Conservation (phyloP, 176 grass and related monocot species). For the Oryza officinalis region DNA sequence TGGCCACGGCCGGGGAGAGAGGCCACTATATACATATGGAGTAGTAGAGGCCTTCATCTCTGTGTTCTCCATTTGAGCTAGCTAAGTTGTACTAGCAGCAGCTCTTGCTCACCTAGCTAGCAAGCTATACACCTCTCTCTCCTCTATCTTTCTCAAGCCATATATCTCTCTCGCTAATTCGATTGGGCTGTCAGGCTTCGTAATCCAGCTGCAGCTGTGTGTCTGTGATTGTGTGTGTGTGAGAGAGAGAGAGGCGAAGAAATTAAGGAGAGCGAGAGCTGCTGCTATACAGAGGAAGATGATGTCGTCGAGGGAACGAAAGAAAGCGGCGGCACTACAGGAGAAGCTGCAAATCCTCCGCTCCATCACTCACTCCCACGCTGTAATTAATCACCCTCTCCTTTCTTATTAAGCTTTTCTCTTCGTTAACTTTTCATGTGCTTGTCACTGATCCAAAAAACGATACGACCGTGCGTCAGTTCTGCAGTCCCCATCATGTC, state of each 20-base stretch:
- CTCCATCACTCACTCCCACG: slow-evolving; percentile 90
- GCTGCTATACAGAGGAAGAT: slow-evolving; percentile 33
- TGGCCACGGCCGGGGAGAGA: slow-evolving; percentile 24
- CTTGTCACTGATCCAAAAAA: not conserved
- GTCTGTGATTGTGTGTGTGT: not conserved
- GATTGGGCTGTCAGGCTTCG: slow-evolving; percentile 7
- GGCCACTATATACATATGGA: slow-evolving; percentile 48
- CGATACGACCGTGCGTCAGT: not conserved
- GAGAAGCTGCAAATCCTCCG: slow-evolving; percentile 96
- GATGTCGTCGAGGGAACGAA: slow-evolving; percentile 89
- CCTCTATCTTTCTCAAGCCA: not conserved
- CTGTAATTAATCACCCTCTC: slow-evolving; percentile 52
- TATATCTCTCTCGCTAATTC: slow-evolving; percentile 22
- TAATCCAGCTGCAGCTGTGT: not conserved
- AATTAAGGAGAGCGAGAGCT: not conserved
- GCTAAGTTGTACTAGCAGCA: not conserved
- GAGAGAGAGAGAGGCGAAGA: not conserved
- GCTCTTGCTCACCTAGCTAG: slow-evolving; percentile 14
- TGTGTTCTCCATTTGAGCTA: slow-evolving; percentile 45
- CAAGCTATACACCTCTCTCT: not conserved
- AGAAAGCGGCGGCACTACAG: slow-evolving; percentile 74
- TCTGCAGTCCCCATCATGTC: not conserved
- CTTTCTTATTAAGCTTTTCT: not conserved
- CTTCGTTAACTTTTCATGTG: not conserved
- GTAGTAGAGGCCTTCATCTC: slow-evolving; percentile 40